Evolutionary conservation across 2,329 filamentous ascomycete species (phyloP).

Genomic region (Phyllosticta ampelicida): DNA sequence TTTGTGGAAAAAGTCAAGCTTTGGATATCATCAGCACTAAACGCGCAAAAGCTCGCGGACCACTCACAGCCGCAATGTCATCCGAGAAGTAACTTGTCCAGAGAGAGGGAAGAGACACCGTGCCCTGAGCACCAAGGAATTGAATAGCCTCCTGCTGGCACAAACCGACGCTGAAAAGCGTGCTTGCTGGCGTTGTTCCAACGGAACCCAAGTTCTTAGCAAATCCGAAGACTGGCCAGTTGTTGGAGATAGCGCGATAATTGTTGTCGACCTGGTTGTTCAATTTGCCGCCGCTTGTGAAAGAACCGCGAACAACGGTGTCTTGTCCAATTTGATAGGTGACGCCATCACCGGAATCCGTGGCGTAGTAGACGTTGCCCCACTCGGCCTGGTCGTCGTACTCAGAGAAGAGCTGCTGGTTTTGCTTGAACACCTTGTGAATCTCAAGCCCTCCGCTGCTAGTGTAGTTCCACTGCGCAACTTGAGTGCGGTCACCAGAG

Average conservation of each 20-base stretch:
- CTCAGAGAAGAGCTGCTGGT: conserved; percentile 38
- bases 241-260: conserved; percentile 38
- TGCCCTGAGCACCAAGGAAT: conserved; percentile 34
- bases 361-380: conserved; percentile 45
- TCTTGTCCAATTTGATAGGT: conserved; percentile 40
- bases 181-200: conserved; percentile 22
- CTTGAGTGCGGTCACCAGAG: conserved; percentile 47
- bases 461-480: conserved; percentile 53
- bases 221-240: conserved; percentile 45
- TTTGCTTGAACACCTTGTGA: conserved; percentile 45
- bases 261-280: conserved; percentile 36
- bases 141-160: conserved; percentile 40
- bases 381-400: conserved; percentile 39
- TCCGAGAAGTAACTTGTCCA: conserved; percentile 40
- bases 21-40: conserved; percentile 8
- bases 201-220: conserved; percentile 40
- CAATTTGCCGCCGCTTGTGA: conserved; percentile 34
- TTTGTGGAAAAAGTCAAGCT: conserved; percentile 39
- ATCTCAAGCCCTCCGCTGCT: conserved; percentile 40
- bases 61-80: conserved; percentile 34
- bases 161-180: conserved; percentile 41
- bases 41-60: conserved; percentile 13
- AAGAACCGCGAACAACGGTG: conserved; percentile 36
- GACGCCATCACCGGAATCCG: conserved; percentile 29
- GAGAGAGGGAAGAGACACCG: conserved; percentile 32